Evolutionary conservation across 1,284 basidiomycete genomes (phyloP), one percentile per base, ranked within the genome.

Genomic region (Boletellus sp.): DNA sequence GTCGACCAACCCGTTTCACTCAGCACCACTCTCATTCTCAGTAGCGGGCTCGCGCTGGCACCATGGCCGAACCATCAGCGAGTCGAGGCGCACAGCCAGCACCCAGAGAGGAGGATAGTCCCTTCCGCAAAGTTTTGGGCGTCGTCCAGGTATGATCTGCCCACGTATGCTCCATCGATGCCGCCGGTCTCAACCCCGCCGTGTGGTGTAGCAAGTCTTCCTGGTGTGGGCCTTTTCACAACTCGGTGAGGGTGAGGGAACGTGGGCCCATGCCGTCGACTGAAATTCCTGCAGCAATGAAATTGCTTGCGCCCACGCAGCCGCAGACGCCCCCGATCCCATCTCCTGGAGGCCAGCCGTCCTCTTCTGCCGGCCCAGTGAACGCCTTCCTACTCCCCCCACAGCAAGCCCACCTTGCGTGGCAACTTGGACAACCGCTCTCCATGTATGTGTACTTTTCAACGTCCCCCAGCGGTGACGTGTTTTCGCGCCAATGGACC

Each of bases 391-490:
- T 62, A n/a, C 59, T 75, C 14, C 75, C 78, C 13, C 84, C 85
- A 7, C 69, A 67, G 13, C 72, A 80, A 26, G 78, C 71, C 8
- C 52, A 68, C 16, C 73, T 73, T 10, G 77, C 73, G 44, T 89
- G 86, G 86, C 61, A 69, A 3, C 68, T 84, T 5, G 78, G 76
- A 2, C 73, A 80, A 43, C 66, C 71, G 5, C 61, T 89, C 4
- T 76, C 82, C 37, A 83, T 94, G 78, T 78, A 91, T 43, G 79
- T 94, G 7, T 80, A 85, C 60, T 70, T 93, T 19, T 83, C 85
- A 13, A 85, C 82, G 0, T 79, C 80, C 1, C 79, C 79, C 4
- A 72, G 64, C 8, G 76, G 74, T 10, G 77, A 82, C 54, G 73
- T 80, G 7, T 83, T 89, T 69, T 73, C 79, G 32, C 68, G 64